phyloP scores from a whole-genome alignment of 371 early-diverging fungal species.

The Choanephora cucurbitarum region DNA sequence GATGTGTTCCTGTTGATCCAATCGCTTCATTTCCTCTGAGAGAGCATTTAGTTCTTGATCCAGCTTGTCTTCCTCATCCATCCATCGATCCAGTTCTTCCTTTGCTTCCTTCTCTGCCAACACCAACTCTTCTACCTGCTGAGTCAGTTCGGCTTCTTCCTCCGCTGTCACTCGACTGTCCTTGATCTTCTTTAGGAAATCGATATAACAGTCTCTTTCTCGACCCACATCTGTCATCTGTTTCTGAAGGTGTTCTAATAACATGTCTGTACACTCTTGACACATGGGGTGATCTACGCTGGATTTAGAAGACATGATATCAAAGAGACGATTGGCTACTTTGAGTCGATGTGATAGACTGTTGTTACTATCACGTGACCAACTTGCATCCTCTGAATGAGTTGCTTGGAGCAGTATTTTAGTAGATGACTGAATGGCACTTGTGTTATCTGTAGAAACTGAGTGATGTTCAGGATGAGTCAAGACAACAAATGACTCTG shows the following conservation, averaged over 20 bases:
- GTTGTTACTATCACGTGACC: slow-evolving; percentile 31
- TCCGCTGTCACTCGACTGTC: slow-evolving; percentile 53
- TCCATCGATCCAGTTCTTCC: slow-evolving; percentile 56
- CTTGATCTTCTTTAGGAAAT: slow-evolving; percentile 63
- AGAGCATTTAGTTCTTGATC: slow-evolving; percentile 60
- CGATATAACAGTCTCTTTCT: slow-evolving; percentile 79
- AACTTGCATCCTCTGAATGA: slow-evolving; percentile 27
- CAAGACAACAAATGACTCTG: slow-evolving; percentile 62
- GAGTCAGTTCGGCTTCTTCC: slow-evolving; percentile 46
- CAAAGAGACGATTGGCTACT: slow-evolving; percentile 69
- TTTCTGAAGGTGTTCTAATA: slow-evolving; percentile 69
- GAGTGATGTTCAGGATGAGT: slow-evolving; percentile 40
- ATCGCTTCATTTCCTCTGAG: slow-evolving; percentile 60
- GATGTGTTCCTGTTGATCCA: slow-evolving; percentile 66
- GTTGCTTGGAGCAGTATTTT: slow-evolving; percentile 2
- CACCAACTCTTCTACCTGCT: slow-evolving; percentile 56
- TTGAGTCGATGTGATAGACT: slow-evolving; percentile 61
- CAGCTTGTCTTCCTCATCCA: slow-evolving; percentile 60
- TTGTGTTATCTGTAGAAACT: slow-evolving; percentile 9
- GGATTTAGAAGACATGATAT: slow-evolving; percentile 68
- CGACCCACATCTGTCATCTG: slow-evolving; percentile 67
- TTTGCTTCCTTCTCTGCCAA: slow-evolving; percentile 55
- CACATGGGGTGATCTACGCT: slow-evolving; percentile 88
- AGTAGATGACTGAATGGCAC: slow-evolving; percentile 4
- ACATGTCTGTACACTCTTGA: slow-evolving; percentile 84